A percentile compares a stretch with the other conserved stretches of the same genome.
phyloP scores from a whole-genome alignment of 345 rosid species.

The Toxicodendron radicans region DNA sequence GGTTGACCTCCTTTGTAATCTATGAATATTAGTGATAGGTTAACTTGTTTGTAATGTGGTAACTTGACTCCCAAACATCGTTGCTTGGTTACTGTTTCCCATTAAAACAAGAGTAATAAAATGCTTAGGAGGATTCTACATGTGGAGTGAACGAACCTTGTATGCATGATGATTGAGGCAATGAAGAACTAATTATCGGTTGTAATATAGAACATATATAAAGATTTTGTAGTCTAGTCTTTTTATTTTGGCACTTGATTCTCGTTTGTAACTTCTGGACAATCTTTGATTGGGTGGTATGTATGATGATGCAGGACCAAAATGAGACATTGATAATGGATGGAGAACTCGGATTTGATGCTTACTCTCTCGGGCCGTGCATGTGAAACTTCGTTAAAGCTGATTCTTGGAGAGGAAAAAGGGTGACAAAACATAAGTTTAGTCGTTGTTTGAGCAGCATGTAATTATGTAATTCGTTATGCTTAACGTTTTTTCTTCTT shows the following conservation, averaged over 20 bases:
- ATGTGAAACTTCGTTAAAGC: constrained; percentile 26
- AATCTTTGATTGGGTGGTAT: neutral
- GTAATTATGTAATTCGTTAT: constrained; percentile 27
- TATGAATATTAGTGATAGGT: no score
- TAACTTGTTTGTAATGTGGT: no score
- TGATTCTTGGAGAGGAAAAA: constrained; percentile 15
- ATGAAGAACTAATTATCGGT: neutral
- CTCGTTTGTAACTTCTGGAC: neutral
- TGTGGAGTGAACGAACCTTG: no score
- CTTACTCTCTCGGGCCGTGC: constrained; percentile 50
- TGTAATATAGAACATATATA: neutral
- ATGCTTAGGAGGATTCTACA: no score
- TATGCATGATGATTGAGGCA: no score
- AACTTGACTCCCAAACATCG: no score
- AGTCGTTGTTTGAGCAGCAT: constrained; percentile 22
- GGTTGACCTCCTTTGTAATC: neutral
- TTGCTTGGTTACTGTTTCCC: no score
- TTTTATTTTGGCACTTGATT: neutral
- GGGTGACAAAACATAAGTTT: constrained; percentile 14
- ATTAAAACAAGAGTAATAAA: no score
- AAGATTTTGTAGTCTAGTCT: neutral
- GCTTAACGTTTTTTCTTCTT: constrained; percentile 12
- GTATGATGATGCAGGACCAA: constrained; percentile 48
- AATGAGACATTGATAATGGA: constrained; percentile 40
- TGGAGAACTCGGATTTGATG: constrained; percentile 59